phyloP scores from a whole-genome alignment of 441 rosid species.

The Adansonia gregorii region DNA sequence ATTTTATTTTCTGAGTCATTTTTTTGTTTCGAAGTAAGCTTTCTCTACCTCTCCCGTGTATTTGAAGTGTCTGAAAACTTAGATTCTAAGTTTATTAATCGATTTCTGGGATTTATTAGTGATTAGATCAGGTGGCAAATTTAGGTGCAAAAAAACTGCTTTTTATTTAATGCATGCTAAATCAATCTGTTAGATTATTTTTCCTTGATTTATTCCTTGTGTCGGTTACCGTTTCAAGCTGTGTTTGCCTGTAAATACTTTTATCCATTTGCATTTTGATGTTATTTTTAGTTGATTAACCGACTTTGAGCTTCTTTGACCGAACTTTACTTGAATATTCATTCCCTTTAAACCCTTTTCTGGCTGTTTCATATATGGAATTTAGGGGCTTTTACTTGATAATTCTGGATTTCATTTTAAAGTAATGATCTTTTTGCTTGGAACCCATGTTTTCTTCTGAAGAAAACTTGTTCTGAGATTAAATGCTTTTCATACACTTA shows the following conservation, averaged over 20 bases:
- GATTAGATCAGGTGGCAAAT: slow-evolving; percentile 46
- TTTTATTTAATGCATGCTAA: slow-evolving; percentile 34
- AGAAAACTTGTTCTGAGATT: slow-evolving; percentile 35
- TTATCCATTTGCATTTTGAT: not conserved
- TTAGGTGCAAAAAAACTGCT: slow-evolving; percentile 37
- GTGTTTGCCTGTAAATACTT: slow-evolving; percentile 33
- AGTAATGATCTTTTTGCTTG: slow-evolving; percentile 33
- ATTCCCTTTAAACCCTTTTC: not conserved
- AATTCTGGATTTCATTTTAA: not conserved
- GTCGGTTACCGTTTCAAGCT: slow-evolving; percentile 39
- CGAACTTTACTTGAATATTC: slow-evolving; percentile 3
- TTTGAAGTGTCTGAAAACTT: slow-evolving; percentile 46
- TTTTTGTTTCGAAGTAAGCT: slow-evolving; percentile 19
- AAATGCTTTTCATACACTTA: slow-evolving; percentile 39
- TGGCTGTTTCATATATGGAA: too few species aligned
- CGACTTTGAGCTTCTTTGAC: slow-evolving; percentile 21
- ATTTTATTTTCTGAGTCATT: slow-evolving; percentile 15
- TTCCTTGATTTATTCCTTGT: not conserved
- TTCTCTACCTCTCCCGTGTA: slow-evolving; percentile 29
- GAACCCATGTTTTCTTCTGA: slow-evolving; percentile 27
- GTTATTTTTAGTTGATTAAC: slow-evolving; percentile 16
- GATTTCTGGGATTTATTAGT: slow-evolving; percentile 29
- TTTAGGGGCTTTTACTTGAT: slow-evolving; percentile 12
- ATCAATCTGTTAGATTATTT: slow-evolving; percentile 24
- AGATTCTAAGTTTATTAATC: slow-evolving; percentile 40